Conservation (phyloP, 83 land plant genomes). For the Diphasiastrum complanatum region DNA sequence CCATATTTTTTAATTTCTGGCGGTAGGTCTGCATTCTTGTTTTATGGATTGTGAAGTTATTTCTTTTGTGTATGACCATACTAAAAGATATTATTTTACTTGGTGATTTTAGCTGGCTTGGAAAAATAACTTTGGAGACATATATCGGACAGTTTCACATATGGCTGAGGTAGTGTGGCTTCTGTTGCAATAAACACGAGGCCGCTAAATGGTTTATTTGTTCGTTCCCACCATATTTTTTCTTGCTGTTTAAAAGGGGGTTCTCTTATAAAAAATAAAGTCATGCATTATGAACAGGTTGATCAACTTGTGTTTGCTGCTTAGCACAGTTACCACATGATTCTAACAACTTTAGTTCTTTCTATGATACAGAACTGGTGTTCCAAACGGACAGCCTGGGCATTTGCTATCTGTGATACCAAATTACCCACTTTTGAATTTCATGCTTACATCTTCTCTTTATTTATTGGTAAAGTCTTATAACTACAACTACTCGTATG, state of each 20-base stretch:
- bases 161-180: constrained; percentile 67
- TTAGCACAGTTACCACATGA: background rate
- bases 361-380: constrained; percentile 25
- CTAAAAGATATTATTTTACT: background rate
- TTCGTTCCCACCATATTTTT: background rate
- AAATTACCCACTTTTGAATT: constrained; percentile 35
- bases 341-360: background rate
- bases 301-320: background rate
- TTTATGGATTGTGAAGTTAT: background rate
- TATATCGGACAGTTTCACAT: constrained; percentile 93
- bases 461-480: constrained; percentile 39
- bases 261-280: background rate
- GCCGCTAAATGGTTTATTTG: background rate
- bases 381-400: constrained; percentile 36
- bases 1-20: too few species aligned
- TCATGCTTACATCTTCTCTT: constrained; percentile 33
- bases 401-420: constrained; percentile 32
- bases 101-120: constrained; percentile 69
- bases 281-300: background rate
- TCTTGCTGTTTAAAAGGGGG: background rate
- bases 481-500: too few species aligned
- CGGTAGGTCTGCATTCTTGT: background rate
- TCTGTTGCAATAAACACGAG: background rate
- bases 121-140: constrained; percentile 91
- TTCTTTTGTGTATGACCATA: background rate